Conservation (phyloP, 208 protist species). For the Trypanosoma conorhini region DNA sequence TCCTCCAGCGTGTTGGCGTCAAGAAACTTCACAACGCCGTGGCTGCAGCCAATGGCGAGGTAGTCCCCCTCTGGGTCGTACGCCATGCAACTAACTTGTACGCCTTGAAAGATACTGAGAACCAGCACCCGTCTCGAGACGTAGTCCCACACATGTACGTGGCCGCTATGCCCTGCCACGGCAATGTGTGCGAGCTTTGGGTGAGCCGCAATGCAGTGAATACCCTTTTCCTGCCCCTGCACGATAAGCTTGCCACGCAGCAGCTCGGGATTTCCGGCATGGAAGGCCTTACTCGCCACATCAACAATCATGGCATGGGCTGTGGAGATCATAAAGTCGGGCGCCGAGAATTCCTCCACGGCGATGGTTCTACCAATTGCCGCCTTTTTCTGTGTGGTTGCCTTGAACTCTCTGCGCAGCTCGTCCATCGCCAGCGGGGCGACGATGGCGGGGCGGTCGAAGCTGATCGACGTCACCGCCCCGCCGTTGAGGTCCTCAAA, state of each 20-base stretch:
- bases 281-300: slow-evolving; percentile 78
- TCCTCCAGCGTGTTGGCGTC: slow-evolving; percentile 84
- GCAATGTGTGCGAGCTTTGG: slow-evolving; percentile 81
- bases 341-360: slow-evolving; percentile 58
- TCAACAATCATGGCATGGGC: slow-evolving; percentile 90
- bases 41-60: slow-evolving; percentile 93
- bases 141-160: slow-evolving; percentile 94
- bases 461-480: slow-evolving; percentile 93
- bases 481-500: slow-evolving; percentile 95
- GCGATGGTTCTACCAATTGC: slow-evolving; percentile 46
- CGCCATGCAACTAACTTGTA: slow-evolving; percentile 81
- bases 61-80: slow-evolving; percentile 86
- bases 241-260: slow-evolving; percentile 84
- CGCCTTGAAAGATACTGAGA: slow-evolving; percentile 78
- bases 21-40: slow-evolving; percentile 92
- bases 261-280: slow-evolving; percentile 50
- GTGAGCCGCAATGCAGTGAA: slow-evolving; percentile 85
- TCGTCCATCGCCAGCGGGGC: slow-evolving; percentile 35
- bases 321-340: slow-evolving; percentile 94
- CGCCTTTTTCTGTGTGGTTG: slow-evolving; percentile 40
- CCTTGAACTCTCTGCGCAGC: slow-evolving; percentile 29
- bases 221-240: slow-evolving; percentile 85
- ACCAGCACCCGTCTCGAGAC: slow-evolving; percentile 57
- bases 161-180: slow-evolving; percentile 85
- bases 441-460: slow-evolving; percentile 48